These are phyloP conservation scores for Exophiala spinifera DNA, from an alignment of 2,329 filamentous ascomycete species.

Conservation along the genomic window DNA sequence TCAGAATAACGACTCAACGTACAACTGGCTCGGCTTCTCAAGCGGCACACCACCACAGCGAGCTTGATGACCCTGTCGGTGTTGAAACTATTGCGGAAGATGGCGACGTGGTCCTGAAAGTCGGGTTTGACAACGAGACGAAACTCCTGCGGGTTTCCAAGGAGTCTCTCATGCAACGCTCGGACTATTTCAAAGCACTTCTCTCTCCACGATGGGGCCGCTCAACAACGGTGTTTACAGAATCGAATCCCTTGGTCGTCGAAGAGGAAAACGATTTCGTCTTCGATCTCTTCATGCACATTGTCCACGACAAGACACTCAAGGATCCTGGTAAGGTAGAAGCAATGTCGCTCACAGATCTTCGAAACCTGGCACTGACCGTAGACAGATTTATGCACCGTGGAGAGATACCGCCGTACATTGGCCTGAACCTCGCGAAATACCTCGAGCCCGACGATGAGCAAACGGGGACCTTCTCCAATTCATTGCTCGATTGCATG, in stretches of 20 bases:
- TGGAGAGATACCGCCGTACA: no score
- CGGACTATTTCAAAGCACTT: not conserved
- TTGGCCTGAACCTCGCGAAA: no score
- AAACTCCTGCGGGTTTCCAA: not conserved
- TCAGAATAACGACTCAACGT: no score
- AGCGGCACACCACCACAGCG: no score
- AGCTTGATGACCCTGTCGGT: not conserved
- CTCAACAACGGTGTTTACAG: not conserved
- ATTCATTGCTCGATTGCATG: no score
- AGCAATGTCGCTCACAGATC: not conserved
- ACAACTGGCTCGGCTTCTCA: no score
- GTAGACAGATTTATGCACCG: conserved; percentile 3
- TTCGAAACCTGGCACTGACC: not conserved
- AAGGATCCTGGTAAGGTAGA: not conserved
- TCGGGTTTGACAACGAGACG: not conserved
- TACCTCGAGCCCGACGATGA: no score
- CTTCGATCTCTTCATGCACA: conserved; percentile 5
- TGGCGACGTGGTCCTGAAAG: not conserved
- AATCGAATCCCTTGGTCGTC: not conserved
- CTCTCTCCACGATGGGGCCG: not conserved
- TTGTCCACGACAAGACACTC: not conserved
- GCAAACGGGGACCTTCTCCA: no score
- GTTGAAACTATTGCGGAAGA: not conserved
- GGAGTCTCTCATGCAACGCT: not conserved
- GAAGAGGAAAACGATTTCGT: not conserved